A percentile compares a stretch with the other conserved stretches of the same genome.
Evolutionary conservation across 1,284 basidiomycete genomes (phyloP).

Genomic region (Xerocomus amazonicus): DNA sequence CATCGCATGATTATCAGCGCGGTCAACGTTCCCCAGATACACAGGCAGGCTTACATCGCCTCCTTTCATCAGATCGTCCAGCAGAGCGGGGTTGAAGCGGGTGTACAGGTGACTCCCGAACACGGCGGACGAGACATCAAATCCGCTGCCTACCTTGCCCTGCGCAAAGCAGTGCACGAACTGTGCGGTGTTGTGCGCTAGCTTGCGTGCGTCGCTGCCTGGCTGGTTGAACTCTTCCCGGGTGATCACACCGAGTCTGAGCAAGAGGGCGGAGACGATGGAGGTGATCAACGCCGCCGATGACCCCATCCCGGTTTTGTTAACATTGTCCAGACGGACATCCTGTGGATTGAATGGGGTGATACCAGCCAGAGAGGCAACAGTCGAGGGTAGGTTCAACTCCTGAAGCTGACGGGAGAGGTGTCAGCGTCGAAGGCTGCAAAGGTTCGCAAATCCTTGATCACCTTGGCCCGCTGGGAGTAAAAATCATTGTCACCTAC

Average conservation of each 20-base stretch:
- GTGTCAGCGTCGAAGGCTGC: slow-evolving; percentile 9
- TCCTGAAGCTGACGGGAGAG: slow-evolving; percentile 53
- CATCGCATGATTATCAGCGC: background rate
- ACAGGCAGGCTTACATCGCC: too few relatives aligned
- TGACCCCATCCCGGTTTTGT: slow-evolving; percentile 98
- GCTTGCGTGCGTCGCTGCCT: slow-evolving; percentile 45
- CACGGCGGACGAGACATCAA: slow-evolving; percentile 92
- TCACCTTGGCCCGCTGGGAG: slow-evolving; percentile 83
- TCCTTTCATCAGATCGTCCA: slow-evolving; percentile 61
- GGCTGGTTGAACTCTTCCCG: slow-evolving; percentile 43
- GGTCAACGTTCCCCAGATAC: background rate
- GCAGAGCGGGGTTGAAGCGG: slow-evolving; percentile 80
- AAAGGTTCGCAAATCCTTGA: background rate
- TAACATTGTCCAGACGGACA: slow-evolving; percentile 72
- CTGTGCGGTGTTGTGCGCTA: slow-evolving; percentile 93
- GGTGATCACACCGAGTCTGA: slow-evolving; percentile 70
- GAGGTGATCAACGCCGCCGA: slow-evolving; percentile 97
- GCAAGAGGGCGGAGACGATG: slow-evolving; percentile 80
- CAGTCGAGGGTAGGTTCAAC: slow-evolving; percentile 55
- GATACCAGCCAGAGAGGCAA: slow-evolving; percentile 60
- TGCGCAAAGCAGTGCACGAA: slow-evolving; percentile 96
- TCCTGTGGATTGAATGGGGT: slow-evolving; percentile 75
- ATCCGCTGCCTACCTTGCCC: slow-evolving; percentile 97
- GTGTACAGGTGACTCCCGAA: slow-evolving; percentile 95
- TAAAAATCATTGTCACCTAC: slow-evolving; percentile 98